Base-by-base conservation (phyloP, 495 filamentous ascomycete genomes). In the Penicillium tannophilum region DNA sequence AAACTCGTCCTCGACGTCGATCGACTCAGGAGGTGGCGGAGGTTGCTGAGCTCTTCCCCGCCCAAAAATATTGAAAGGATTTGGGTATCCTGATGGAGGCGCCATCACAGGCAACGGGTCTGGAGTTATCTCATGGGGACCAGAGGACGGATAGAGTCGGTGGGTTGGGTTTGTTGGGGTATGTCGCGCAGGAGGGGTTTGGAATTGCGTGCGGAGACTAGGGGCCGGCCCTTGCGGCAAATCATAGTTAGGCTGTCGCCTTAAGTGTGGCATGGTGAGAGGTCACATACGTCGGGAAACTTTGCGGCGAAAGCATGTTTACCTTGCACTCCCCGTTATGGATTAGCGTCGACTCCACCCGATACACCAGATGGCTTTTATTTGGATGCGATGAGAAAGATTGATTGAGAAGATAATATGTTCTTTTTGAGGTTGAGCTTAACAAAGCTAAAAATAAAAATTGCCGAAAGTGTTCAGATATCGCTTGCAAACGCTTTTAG, bases 41-140 rank as follows among this genome's bases (percentile, higher is more conserved):
- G 57, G 64, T 3, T 70, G 65, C 2, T 58, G 56, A 4, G 50
- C 12, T n/a, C 62, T 68, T 30, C 66, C 64, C n/a, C 69, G 72
- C 6, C 70, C 70, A 53, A 78, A 78, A 2, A 78, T 58, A 2
- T 63, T 65, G 52, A 73, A 73, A 3, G 72, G 63, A 2, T 72
- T 70, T 16, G 64, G 62, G 17, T 62, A 64, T 49, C 65, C 66
- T 39, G 62, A 63, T 2, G 67, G 60, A 30, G 64, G 64, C 11
- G 57, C 66, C 14, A 66, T 61, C 8, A 57, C 47, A 14, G 70
- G 62, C 12, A 58, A 57, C 10, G 61, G 49, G 4, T 70, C 64
- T 30, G 67, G 61, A 16, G 58, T 47, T 58, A 67, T 33, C 62
- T 61, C 52, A 67, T 71, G 31, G 52, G 71, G 30, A 48, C 72